A percentile compares a stretch with the other conserved stretches of the same genome.
phyloP scores from a whole-genome alignment of 2,329 filamentous ascomycete species.

The Pseudocercospora fijiensis region DNA sequence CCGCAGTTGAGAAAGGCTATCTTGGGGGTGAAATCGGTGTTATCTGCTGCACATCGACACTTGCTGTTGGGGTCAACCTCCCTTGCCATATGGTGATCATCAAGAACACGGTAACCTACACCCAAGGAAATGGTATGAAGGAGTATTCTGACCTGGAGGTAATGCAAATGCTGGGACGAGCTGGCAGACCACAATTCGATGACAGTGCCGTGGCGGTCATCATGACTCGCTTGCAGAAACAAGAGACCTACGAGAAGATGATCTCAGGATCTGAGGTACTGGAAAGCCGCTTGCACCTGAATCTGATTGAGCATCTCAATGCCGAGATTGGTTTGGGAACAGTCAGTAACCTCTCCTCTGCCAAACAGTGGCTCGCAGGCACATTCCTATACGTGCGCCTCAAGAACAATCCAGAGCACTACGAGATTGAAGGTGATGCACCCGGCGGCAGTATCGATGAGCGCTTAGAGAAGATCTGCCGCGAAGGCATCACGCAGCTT shows the following conservation, averaged over 20 bases:
- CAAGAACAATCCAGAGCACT: constrained; percentile 67
- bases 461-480: constrained; percentile 68
- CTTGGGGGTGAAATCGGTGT: constrained; percentile 70
- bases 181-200: constrained; percentile 81
- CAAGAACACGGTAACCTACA: constrained; percentile 71
- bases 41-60: constrained; percentile 83
- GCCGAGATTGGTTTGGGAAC: constrained; percentile 78
- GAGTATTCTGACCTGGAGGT: constrained; percentile 81
- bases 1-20: constrained; percentile 66
- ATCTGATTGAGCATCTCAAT: constrained; percentile 80
- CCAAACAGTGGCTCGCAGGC: constrained; percentile 70
- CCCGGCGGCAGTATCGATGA: constrained; percentile 58
- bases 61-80: constrained; percentile 80
- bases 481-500: constrained; percentile 65
- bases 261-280: constrained; percentile 70
- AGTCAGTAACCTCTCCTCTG: constrained; percentile 62
- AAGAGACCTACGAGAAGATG: constrained; percentile 68
- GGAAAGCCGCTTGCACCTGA: constrained; percentile 75
- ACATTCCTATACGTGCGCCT: constrained; percentile 78
- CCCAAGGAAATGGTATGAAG: constrained; percentile 45
- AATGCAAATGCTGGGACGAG: constrained; percentile 88
- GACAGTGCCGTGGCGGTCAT: constrained; percentile 74
- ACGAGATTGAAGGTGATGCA: constrained; percentile 60
- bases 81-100: constrained; percentile 65
- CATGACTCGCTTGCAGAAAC: constrained; percentile 67